These are phyloP conservation scores for Setaria italica DNA, from an alignment of 202 grass and related monocot genomes.

Conservation along the genomic window DNA sequence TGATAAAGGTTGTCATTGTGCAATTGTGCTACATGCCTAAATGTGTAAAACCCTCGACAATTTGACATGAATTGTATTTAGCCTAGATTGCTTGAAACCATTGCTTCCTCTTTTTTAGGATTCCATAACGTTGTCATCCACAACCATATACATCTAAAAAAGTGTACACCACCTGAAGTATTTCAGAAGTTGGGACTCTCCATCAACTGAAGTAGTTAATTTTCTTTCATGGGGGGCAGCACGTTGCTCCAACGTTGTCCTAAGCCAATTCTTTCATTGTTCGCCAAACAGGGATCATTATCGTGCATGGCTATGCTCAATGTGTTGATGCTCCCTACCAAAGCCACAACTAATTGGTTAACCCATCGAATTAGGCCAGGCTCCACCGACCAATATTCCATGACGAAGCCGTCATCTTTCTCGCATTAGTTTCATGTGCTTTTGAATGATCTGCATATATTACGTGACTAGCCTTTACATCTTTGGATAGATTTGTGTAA, in stretches of 20 bases:
- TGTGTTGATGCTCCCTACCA: slow-evolving; percentile 34
- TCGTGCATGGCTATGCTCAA: background rate
- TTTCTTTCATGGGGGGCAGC: background rate
- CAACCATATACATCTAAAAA: background rate
- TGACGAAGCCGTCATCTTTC: background rate
- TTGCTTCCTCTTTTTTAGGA: background rate
- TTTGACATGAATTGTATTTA: background rate
- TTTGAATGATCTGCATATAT: background rate
- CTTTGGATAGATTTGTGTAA: background rate
- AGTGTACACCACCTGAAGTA: background rate
- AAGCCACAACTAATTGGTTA: slow-evolving; percentile 31
- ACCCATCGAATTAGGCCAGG: slow-evolving; percentile 13
- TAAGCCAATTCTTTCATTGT: background rate
- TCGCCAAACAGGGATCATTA: slow-evolving; percentile 13
- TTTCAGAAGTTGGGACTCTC: background rate
- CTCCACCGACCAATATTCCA: slow-evolving; percentile 39
- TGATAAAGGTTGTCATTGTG: no score
- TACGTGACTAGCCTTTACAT: background rate
- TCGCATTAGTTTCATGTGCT: slow-evolving; percentile 4
- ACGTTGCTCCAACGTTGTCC: background rate
- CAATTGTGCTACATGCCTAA: background rate
- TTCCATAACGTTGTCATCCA: slow-evolving; percentile 24
- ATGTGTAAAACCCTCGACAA: background rate
- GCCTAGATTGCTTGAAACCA: background rate
- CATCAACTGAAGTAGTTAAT: background rate